These are phyloP conservation scores for Colletotrichum theobromicola DNA, from an alignment of 2,329 filamentous ascomycete species.

Conservation along the genomic window DNA sequence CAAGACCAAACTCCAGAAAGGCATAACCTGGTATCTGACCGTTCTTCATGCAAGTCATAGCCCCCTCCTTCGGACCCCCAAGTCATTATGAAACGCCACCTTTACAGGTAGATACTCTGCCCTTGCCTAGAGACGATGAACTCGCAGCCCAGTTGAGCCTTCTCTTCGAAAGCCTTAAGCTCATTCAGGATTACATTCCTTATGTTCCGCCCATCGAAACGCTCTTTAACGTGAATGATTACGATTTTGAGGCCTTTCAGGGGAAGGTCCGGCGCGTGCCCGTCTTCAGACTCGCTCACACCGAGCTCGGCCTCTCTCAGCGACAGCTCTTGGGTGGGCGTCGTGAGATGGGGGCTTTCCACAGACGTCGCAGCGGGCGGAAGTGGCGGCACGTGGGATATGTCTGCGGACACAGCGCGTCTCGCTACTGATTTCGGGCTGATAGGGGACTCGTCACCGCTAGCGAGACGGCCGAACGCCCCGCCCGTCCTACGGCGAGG, in stretches of 20 bases:
- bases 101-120: conserved; percentile 59
- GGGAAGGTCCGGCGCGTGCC: conserved; percentile 39
- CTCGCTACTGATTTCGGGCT: conserved; percentile 53
- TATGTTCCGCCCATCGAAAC: conserved; percentile 73
- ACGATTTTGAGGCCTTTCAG: conserved; percentile 80
- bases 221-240: conserved; percentile 94
- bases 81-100: neutral
- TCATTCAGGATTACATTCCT: conserved; percentile 72
- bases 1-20: neutral
- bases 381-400: conserved; percentile 51
- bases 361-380: conserved; percentile 33
- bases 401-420: conserved; percentile 23
- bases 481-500: conserved; percentile 10
- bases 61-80: neutral
- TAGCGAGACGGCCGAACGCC: conserved; percentile 16
- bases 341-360: conserved; percentile 48
- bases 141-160: conserved; percentile 74
- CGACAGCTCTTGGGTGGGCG: conserved; percentile 52
- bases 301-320: conserved; percentile 40
- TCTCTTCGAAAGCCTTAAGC: conserved; percentile 68
- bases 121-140: conserved; percentile 76
- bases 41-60: neutral
- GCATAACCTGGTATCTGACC: neutral
- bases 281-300: conserved; percentile 13
- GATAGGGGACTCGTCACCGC: conserved; percentile 48